Conservation (phyloP, 2,329 filamentous ascomycete genomes). For the Cladophialophora chaetospira region DNA sequence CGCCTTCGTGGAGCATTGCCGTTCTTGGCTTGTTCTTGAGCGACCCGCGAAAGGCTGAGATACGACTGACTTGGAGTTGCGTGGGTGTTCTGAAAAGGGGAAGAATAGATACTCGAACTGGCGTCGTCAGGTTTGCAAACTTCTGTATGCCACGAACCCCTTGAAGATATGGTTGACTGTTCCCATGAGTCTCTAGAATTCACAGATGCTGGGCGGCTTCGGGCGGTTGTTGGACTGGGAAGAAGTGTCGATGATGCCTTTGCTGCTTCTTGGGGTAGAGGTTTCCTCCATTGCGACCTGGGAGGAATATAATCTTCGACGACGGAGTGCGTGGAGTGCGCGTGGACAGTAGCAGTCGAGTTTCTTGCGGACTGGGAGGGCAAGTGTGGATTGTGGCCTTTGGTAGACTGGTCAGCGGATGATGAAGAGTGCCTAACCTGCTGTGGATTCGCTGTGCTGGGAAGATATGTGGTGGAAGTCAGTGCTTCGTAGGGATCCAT, state of each 20-base stretch:
- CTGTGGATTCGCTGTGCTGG: not conserved
- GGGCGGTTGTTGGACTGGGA: not conserved
- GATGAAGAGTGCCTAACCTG: not conserved
- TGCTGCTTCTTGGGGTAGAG: not conserved
- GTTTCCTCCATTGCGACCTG: conserved; percentile 13
- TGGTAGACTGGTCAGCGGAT: conserved; percentile 9
- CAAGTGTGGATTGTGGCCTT: conserved; percentile 11
- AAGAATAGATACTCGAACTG: conserved; percentile 7
- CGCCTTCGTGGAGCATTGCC: not conserved
- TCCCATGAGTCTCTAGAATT: not conserved
- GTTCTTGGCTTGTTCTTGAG: not conserved
- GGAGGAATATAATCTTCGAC: conserved; percentile 11
- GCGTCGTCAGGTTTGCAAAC: not conserved
- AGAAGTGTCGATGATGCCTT: not conserved
- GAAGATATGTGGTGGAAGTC: conserved; percentile 13
- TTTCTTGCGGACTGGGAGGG: not conserved
- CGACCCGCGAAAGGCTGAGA: not conserved
- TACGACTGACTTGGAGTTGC: not conserved
- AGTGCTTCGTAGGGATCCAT: conserved; percentile 12
- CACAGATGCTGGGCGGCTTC: not conserved
- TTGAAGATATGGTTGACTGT: not conserved
- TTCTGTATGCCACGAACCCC: conserved; percentile 16
- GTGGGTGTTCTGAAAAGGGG: not conserved
- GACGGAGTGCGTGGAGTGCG: not conserved
- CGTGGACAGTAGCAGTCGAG: conserved; percentile 1